Base-by-base conservation (phyloP, 129 eudicot species). In the Dittrichia graveolens region DNA sequence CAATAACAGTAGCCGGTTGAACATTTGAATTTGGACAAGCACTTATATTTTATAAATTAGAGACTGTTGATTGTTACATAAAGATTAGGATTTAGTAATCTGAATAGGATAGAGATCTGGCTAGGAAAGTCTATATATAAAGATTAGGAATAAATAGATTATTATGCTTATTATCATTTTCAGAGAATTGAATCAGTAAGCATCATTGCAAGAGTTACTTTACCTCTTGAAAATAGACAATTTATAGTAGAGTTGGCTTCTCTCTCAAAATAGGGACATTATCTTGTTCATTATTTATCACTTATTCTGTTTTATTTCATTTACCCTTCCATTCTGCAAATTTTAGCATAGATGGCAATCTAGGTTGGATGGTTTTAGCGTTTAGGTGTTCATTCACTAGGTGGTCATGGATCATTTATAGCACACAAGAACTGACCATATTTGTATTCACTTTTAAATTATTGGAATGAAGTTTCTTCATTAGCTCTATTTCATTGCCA, bases 291-390 rank as follows among this genome's bases (percentile, higher is more conserved):
- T 10, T 13, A 13, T 13, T 12, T 59, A 13, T 59, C 8, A 59
- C 0, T 9, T 31, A 57, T 59, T 59, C 40, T 35, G 35, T 9
- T n/a, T 24, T 24, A 67, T 46, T 3, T 34, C 46, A 14, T 52
- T 49, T 10, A 39, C 9, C 15, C 3, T 15, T 16, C 40, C 37
- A 50, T 15, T 68, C 14, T 10, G 24, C 11, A 49, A 35, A 68
- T 15, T 50, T 3, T 68, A 43, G 37, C 5, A 57, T 61, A 37
- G 37, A 35, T 39, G 41, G 8, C 8, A 46, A 34, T 46, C 47
- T 48, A 61, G 37, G 65, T 56, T 71, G 49, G 61, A 35, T 68
- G 73, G 61, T 42, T 43, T 55, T 15, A 38, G 58, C 13, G 24
- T 12, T 53, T 57, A 40, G 18, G 38, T 11, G 16, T 52, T 18